These are phyloP conservation scores for Lentinula guzmanii DNA, from an alignment of 768 basidiomycete genomes.

Conservation along the genomic window DNA sequence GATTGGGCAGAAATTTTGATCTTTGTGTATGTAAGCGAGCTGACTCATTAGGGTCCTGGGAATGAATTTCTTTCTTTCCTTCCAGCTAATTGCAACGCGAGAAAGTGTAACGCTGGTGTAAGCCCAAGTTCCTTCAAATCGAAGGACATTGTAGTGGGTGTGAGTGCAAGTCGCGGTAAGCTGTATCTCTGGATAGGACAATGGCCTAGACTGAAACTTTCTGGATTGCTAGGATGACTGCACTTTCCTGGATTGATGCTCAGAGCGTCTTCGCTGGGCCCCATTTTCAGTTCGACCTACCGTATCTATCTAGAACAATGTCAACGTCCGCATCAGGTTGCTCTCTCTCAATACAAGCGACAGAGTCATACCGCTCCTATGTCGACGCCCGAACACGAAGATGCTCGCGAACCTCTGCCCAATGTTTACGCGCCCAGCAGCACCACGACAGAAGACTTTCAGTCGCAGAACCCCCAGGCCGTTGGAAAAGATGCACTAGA, in stretches of 20 bases:
- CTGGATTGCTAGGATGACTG: slow-evolving; percentile 59
- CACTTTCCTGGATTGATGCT: slow-evolving; percentile 66
- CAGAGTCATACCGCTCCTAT: not conserved
- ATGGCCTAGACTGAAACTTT: not conserved
- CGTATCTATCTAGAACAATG: not conserved
- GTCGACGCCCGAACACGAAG: not conserved
- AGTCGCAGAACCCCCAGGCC: not conserved
- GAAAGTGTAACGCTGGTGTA: not conserved
- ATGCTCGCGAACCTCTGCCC: not conserved
- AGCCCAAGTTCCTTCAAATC: not conserved
- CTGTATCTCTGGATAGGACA: slow-evolving; percentile 3
- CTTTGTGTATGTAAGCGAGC: not conserved
- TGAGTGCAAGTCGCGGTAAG: slow-evolving; percentile 41
- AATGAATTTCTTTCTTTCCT: not conserved
- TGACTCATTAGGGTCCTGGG: not conserved
- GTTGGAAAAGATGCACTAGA: not conserved
- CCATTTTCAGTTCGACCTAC: slow-evolving; percentile 22
- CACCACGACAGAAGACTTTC: not conserved
- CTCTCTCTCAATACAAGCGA: not conserved
- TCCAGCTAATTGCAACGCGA: not conserved
- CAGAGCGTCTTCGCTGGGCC: slow-evolving; percentile 76
- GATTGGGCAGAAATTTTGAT: no score
- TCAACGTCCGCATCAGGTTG: not conserved
- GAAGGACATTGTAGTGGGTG: not conserved
- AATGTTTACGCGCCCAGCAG: not conserved